Base-by-base conservation (phyloP, 371 early-diverging fungal species). In the Chytridiales sp. region DNA sequence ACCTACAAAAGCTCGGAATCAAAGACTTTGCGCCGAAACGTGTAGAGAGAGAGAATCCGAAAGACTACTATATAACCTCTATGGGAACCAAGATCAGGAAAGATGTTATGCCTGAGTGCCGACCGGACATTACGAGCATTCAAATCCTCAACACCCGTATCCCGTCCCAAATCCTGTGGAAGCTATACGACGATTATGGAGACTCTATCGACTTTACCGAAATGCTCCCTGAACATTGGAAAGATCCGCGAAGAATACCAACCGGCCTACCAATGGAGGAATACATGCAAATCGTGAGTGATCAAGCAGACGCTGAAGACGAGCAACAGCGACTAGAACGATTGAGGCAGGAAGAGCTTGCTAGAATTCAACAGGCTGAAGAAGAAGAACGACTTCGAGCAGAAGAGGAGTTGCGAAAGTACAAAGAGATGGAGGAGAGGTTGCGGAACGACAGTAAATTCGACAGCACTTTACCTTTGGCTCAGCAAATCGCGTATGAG, bases 51-150 rank as follows among this genome's bases (percentile, higher is more conserved):
- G 24, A 19, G 46, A 17, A 8, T 56, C 9, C 15, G 41, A 17
- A n/a, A 41, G 21, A 27, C 11, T 2, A 41, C 22, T 11, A 21
- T 17, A n/a, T 30, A 43, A 27, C 29, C 19, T 8, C 21, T 11
- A 17, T 13, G 26, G 27, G 21, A 19, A 41, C n/a, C 44, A 24
- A 13, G 26, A 9, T 46, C 56, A 1, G 29, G 30, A n/a, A 43
- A 43, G 9, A 19, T 41, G 29, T n/a, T n/a, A n/a, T n/a, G n/a
- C n/a, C n/a, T n/a, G n/a, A n/a, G n/a, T n/a, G n/a, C n/a, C n/a
- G n/a, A n/a, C 56, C 56, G 2, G 56, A 56, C 29, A 41, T 46
- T 21, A 56, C 41, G 31, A 56, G 56, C 44, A 56, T 56, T 27
- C 29, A 41, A 21, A 24, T 56, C 15, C 41, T 56, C 29, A 56